Base-by-base conservation (phyloP, 305 asterid genomes). In the Fraxinus platypoda region DNA sequence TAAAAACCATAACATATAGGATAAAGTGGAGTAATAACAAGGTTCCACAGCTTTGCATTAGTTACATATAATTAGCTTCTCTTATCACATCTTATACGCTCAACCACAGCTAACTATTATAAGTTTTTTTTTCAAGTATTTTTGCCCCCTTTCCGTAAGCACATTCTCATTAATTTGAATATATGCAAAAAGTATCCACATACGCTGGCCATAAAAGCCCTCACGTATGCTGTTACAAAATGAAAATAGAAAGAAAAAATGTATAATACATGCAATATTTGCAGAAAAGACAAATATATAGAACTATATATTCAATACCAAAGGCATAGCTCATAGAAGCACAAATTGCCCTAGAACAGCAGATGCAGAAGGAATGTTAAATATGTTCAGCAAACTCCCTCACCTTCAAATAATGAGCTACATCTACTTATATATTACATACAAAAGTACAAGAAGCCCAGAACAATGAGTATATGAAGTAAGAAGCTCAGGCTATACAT, bases 1-100 rank as follows among this genome's bases (percentile, higher is more conserved):
- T 78, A 57, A 75, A n/a, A 81, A 49, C 78, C 74, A 31, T 78
- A 66, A 78, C 75, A 86, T 75, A 62, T n/a, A 80, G 43, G 23
- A 75, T 33, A 43, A 74, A n/a, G 33, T 75, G 54, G 74, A 74
- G 43, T 11, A 81, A 59, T 15, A 77, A 77, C 59, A 78, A 75
- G 77, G 41, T 62, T 72, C 57, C 57, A 52, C 30, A 34, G 79
- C 70, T 72, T 76, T 81, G 71, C 64, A 80, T 57, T 81, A 68
- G 34, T 2, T 75, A 77, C 21, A 59, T 62, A 64, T 77, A 26
- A 81, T 19, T 59, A 79, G 38, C 30, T 81, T 28, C 59, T 46
- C 75, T 28, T 31, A 73, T 13, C 59, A 46, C 71, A 52, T 46
- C 78, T 71, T 34, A 70, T 34, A 38, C 9, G 41, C 79, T 74